Evolutionary conservation across 306 rosid genomes (phyloP).

Genomic region (Gillenia trifoliata): DNA sequence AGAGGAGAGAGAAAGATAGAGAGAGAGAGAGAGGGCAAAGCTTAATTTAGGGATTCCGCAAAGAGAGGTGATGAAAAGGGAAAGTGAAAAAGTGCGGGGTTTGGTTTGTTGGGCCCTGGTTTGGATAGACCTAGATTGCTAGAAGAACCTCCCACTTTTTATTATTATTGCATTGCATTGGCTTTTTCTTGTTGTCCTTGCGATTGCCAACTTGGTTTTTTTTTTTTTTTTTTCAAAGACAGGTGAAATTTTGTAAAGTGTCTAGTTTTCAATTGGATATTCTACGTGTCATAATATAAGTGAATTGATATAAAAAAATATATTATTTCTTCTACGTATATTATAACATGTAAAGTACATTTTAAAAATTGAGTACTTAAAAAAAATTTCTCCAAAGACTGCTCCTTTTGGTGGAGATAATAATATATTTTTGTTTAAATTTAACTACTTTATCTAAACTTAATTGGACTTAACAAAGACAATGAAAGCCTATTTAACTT

Average conservation of each 20-base stretch:
- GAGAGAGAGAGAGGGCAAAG: not conserved
- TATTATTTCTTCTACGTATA: no score
- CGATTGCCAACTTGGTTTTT: no score
- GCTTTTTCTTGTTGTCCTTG: not conserved
- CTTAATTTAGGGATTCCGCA: conserved; percentile 34
- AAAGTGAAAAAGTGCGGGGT: conserved; percentile 38
- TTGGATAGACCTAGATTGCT: conserved; percentile 9
- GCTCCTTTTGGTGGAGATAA: no score
- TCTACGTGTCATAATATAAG: no score
- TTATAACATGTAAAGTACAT: no score
- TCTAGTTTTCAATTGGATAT: no score
- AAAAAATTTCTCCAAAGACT: no score
- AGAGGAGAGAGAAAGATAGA: not conserved
- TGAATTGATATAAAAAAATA: no score
- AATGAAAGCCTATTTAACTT: not conserved
- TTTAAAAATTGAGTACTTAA: no score
- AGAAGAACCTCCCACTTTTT: conserved; percentile 3
- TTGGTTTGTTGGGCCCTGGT: conserved; percentile 32
- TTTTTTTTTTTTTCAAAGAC: no score
- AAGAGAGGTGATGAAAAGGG: not conserved
- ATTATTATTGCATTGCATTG: conserved; percentile 3
- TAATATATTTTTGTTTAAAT: not conserved
- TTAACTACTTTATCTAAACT: not conserved
- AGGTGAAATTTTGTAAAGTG: no score
- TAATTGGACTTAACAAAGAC: no score